A percentile compares a stretch with the other conserved stretches of the same genome.
phyloP scores from a whole-genome alignment of 2,329 filamentous ascomycete genomes.

The Aspergillus oerlinghausenensis region DNA sequence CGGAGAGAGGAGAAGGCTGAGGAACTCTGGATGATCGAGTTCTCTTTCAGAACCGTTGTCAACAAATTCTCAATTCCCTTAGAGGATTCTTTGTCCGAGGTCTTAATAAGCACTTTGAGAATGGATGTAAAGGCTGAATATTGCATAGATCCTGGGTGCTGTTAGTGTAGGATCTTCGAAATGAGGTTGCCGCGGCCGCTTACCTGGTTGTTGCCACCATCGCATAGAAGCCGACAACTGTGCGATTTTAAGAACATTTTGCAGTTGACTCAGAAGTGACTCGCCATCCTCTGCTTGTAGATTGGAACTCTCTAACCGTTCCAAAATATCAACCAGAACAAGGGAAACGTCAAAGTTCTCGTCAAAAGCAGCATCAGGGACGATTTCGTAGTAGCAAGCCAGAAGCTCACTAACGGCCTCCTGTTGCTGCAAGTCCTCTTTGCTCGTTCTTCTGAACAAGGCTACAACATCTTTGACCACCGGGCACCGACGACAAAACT shows the following conservation, averaged over 20 bases:
- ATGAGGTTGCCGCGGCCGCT: conserved; percentile 9
- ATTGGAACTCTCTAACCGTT: conserved; percentile 50
- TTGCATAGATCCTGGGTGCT: conserved; percentile 31
- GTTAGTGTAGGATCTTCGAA: conserved; percentile 3
- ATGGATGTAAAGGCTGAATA: conserved; percentile 40
- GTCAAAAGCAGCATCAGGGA: conserved; percentile 72
- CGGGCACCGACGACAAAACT: conserved; percentile 75
- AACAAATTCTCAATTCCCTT: conserved; percentile 32
- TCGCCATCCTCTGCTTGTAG: conserved; percentile 48
- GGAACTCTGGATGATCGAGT: conserved; percentile 31
- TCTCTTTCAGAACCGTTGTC: conserved; percentile 32
- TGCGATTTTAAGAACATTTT: conserved; percentile 76
- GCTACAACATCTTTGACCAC: conserved; percentile 75
- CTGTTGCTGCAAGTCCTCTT: conserved; percentile 67
- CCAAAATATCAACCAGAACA: conserved; percentile 65
- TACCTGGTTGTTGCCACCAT: conserved; percentile 75
- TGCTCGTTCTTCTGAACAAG: conserved; percentile 64
- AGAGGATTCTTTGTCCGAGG: conserved; percentile 26
- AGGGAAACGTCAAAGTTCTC: conserved; percentile 86
- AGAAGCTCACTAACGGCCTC: conserved; percentile 76
- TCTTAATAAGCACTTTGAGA: conserved; percentile 33
- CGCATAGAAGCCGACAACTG: conserved; percentile 76
- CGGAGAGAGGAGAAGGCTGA: conserved; percentile 36
- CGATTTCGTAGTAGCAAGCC: conserved; percentile 76
- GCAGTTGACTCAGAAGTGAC: conserved; percentile 67